Percentiles rank a stretch among this genome's conserved stretches.
Conservation (phyloP, 176 grass and related monocot genomes). For the Puya raimondii region DNA sequence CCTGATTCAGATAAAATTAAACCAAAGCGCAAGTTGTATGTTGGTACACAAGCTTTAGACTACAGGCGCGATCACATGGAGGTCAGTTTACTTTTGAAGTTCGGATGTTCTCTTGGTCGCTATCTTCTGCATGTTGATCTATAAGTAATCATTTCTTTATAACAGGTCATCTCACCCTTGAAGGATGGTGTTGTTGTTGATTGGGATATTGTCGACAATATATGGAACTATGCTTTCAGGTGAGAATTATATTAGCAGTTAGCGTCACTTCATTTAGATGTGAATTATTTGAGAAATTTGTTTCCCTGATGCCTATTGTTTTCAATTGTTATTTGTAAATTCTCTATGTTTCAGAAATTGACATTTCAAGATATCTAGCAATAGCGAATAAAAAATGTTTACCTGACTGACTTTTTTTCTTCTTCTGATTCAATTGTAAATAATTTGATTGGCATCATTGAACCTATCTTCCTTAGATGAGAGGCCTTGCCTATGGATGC, state of each 20-base stretch:
- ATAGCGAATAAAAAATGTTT: too few species aligned
- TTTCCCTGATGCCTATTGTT: not conserved
- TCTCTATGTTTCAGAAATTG: too few species aligned
- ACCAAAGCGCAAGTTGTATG: conserved; percentile 71
- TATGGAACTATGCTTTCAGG: conserved; percentile 99
- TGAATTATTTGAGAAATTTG: conserved; percentile 9
- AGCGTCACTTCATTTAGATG: not conserved
- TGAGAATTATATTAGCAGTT: conserved; percentile 19
- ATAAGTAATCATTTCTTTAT: conserved; percentile 6
- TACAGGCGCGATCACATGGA: conserved; percentile 97
- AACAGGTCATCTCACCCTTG: conserved; percentile 81
- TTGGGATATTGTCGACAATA: conserved; percentile 93
- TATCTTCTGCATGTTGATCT: conserved; percentile 14
- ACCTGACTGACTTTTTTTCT: too few species aligned
- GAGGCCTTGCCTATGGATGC: too few species aligned
- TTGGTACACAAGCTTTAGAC: conserved; percentile 79
- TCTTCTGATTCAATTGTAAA: too few species aligned
- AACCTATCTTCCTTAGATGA: too few species aligned
- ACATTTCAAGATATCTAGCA: too few species aligned
- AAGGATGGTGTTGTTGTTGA: conserved; percentile 90
- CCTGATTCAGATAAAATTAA: conserved; percentile 71
- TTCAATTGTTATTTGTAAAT: too few species aligned
- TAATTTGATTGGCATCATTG: too few species aligned
- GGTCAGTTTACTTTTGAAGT: conserved; percentile 28
- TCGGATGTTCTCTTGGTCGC: not conserved